These are phyloP conservation scores for Tolypocladium inflatum DNA, from an alignment of 2,329 filamentous ascomycete species.

Conservation along the genomic window DNA sequence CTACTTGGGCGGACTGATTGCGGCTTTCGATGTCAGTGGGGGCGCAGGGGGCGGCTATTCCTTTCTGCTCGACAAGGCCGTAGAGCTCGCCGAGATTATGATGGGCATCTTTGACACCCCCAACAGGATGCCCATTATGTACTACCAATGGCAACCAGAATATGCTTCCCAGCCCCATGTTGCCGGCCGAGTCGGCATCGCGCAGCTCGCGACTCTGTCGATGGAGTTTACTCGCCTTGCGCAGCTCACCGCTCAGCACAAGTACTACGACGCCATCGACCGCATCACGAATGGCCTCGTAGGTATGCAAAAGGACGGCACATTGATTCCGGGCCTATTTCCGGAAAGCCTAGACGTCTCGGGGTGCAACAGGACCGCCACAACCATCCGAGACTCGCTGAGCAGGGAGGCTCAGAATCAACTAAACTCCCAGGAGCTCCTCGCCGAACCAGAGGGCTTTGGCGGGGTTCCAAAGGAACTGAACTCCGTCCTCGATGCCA, in stretches of 20 bases:
- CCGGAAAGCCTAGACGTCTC: constrained; percentile 69
- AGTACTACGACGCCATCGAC: constrained; percentile 84
- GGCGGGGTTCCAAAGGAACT: constrained; percentile 2
- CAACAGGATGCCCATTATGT: constrained; percentile 82
- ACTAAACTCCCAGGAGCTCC: constrained; percentile 20
- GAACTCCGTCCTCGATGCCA: not conserved
- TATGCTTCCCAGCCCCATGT: constrained; percentile 54
- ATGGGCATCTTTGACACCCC: constrained; percentile 85
- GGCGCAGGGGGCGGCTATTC: constrained; percentile 45
- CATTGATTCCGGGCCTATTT: constrained; percentile 69
- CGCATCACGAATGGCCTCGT: constrained; percentile 76
- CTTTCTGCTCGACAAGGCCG: constrained; percentile 65
- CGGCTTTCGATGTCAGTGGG: constrained; percentile 78
- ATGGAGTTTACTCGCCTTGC: constrained; percentile 86
- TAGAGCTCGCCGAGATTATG: constrained; percentile 70
- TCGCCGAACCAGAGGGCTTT: constrained; percentile 17
- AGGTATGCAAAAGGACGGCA: constrained; percentile 60
- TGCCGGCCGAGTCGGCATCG: constrained; percentile 48
- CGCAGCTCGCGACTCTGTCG: constrained; percentile 71
- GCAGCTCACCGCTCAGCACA: constrained; percentile 70
- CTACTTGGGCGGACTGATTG: constrained; percentile 77
- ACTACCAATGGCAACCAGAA: constrained; percentile 66
- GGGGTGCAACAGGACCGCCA: constrained; percentile 58
- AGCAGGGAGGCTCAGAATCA: constrained; percentile 26
- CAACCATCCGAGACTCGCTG: constrained; percentile 14